Conservation (phyloP, 768 basidiomycete genomes). For the Leccinum olivaceopallidum region DNA sequence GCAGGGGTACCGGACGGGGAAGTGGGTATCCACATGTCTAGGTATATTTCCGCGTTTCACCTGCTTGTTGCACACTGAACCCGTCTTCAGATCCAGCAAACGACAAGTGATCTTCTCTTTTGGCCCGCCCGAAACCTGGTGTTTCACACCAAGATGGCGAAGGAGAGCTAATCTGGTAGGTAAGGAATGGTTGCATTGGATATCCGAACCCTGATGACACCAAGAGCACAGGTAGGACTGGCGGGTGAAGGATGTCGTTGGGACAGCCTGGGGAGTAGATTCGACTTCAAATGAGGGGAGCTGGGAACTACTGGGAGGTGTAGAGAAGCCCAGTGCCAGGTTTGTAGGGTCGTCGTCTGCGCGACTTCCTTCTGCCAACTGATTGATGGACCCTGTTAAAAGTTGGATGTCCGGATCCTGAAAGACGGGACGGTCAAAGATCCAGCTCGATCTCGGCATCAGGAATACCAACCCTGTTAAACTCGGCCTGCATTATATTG, state of each 20-base stretch:
- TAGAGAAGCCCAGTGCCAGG: neutral
- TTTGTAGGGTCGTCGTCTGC: neutral
- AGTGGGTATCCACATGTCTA: slow-evolving; percentile 23
- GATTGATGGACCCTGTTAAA: neutral
- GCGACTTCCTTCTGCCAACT: neutral
- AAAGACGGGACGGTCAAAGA: neutral
- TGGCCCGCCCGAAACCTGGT: slow-evolving; percentile 9
- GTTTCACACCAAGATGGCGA: slow-evolving; percentile 11
- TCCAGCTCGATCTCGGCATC: neutral
- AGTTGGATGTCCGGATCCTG: neutral
- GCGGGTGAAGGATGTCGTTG: neutral
- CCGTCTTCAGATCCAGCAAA: slow-evolving; percentile 5
- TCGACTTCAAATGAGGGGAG: neutral
- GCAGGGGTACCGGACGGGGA: slow-evolving; percentile 16
- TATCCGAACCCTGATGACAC: neutral
- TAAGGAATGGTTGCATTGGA: slow-evolving; percentile 3
- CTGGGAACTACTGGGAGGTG: neutral
- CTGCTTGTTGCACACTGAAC: slow-evolving; percentile 1
- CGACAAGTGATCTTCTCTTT: slow-evolving; percentile 6
- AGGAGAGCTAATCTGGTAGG: slow-evolving; percentile 14
- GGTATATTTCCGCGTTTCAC: slow-evolving; percentile 17
- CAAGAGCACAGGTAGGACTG: slow-evolving; percentile 16
- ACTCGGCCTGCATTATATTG: neutral
- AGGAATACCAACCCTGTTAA: neutral
- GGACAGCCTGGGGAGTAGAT: neutral